Percentiles rank a stretch among this genome's conserved stretches.
These are phyloP conservation scores for Solanum phureja DNA, from an alignment of 257 asterid genomes.

Conservation along the genomic window DNA sequence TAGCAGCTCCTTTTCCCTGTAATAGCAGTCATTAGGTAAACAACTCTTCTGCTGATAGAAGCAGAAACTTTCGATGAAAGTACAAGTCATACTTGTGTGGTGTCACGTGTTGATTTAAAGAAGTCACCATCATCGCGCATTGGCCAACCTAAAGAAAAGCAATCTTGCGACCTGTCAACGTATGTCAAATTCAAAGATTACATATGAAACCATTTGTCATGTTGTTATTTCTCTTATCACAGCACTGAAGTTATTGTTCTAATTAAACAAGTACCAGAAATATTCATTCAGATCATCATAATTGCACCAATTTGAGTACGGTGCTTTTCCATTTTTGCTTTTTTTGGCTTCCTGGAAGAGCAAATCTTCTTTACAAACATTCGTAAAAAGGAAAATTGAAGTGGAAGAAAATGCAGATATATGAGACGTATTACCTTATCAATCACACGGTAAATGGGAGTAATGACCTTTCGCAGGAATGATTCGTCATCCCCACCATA, in stretches of 20 bases:
- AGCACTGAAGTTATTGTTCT: not conserved
- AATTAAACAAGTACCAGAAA: constrained; percentile 57
- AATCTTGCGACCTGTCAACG: constrained; percentile 64
- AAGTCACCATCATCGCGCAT: constrained; percentile 94
- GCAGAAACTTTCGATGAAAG: not conserved
- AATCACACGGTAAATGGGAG: constrained; percentile 86
- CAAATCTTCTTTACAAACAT: constrained; percentile 5
- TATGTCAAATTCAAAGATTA: constrained; percentile 5
- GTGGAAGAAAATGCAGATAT: not conserved
- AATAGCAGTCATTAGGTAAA: constrained; percentile 6
- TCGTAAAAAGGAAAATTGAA: not conserved
- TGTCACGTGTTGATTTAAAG: constrained; percentile 59
- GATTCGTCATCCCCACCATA: constrained; percentile 95
- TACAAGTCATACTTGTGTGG: constrained; percentile 32
- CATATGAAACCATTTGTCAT: not conserved
- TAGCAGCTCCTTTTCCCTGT: constrained; percentile 60
- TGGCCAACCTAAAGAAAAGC: constrained; percentile 98
- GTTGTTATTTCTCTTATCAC: not conserved
- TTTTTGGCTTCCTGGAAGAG: constrained; percentile 65
- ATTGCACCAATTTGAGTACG: constrained; percentile 95
- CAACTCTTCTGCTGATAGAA: not conserved
- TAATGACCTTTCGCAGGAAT: constrained; percentile 76
- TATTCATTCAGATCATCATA: constrained; percentile 91
- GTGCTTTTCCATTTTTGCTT: constrained; percentile 73
- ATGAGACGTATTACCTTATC: constrained; percentile 48